Evolutionary conservation across 148 eudicot species (phyloP).

Genomic region (Rhododendron henanense): DNA sequence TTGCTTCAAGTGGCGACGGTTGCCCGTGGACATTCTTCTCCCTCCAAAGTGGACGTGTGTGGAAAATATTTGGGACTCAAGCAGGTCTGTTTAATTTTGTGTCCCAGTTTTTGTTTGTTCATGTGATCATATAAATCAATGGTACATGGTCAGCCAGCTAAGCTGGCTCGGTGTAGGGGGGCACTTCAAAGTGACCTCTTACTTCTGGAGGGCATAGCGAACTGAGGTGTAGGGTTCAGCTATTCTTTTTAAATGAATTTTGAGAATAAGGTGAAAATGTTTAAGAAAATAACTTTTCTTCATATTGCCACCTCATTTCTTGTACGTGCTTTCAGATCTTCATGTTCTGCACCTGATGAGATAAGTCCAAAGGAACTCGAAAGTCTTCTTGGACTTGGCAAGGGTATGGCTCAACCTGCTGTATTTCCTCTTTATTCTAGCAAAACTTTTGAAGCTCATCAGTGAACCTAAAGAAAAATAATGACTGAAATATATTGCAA

Average conservation of each 20-base stretch:
- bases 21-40: conserved; percentile 66
- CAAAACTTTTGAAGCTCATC: background rate
- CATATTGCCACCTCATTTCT: background rate
- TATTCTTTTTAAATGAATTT: background rate
- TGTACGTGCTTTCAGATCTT: conserved; percentile 43
- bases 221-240: background rate
- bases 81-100: conserved; percentile 35
- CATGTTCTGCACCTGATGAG: conserved; percentile 71
- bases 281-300: background rate
- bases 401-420: conserved; percentile 42
- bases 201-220: background rate
- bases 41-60: conserved; percentile 85
- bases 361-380: conserved; percentile 53
- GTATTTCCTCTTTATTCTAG: conserved; percentile 5
- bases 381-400: conserved; percentile 30
- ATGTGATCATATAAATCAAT: background rate
- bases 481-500: background rate
- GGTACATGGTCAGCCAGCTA: background rate
- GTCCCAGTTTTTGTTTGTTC: background rate
- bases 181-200: background rate
- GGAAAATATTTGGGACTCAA: conserved; percentile 72
- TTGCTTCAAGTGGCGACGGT: conserved; percentile 84
- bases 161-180: background rate
- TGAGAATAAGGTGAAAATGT: background rate
- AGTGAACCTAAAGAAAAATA: background rate